Evolutionary conservation across 306 rosid genomes (phyloP), one percentile per base, ranked within the genome.

Genomic region (Aeschynomene evenia): DNA sequence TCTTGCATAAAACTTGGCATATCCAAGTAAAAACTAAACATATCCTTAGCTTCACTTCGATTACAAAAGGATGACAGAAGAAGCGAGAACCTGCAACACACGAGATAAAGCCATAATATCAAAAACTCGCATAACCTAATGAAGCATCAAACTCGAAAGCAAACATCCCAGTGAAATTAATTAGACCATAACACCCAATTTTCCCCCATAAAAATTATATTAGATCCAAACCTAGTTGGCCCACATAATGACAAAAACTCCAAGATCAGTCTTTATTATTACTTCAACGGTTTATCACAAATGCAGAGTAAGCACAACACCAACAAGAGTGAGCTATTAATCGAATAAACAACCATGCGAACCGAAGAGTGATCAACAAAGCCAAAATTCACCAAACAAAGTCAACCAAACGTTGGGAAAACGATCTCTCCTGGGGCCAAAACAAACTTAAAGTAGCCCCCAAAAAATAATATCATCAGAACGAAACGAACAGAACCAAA

Each of bases 11-110:
- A 11, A 56, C 72, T 86, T 66, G 45, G 23, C 28, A 62, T 60
- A 40, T 71, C 80, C 33, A 57, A 63, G 61, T 71, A 42, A 46
- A n/a, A 29, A 34, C 6, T 48, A 63, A 12, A 22, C 42, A 51
- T 36, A 72, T 59, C 61, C 51, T 58, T 45, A 53, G 63, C 18
- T 52, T 49, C 58, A 63, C 71, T 51, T 49, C 50, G 11, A 28
- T 24, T 64, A 54, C 23, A 36, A 5, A 37, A 56, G 57, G 19
- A 11, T 8, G 3, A 24, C 21, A n/a, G 42, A 36, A 68, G 55
- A 1, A 6, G 12, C 66, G 1, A n/a, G 6, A 66, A 72, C 84
- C 89, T 84, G 86, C 75, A 75, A 59, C 79, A 68, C 48, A 71
- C 26, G 42, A 43, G 18, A 70, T 4, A 59, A 68, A 56, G 2